Evolutionary conservation across 306 rosid species (phyloP).

Genomic region (Lathyrus oleraceus): DNA sequence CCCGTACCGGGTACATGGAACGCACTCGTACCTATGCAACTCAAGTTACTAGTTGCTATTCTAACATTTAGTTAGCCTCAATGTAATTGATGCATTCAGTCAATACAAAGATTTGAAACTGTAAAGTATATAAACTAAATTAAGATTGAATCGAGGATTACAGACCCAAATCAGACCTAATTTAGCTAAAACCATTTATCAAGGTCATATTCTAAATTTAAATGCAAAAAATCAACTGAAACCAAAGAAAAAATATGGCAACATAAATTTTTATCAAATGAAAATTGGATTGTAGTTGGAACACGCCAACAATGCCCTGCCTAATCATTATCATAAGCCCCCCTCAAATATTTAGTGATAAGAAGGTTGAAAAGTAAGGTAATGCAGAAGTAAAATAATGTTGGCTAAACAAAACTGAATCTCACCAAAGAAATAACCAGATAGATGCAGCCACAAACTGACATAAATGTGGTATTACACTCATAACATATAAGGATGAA

Average conservation of each 20-base stretch:
- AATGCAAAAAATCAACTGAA: slow-evolving; percentile 20
- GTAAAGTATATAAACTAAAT: slow-evolving; percentile 11
- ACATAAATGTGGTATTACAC: background rate
- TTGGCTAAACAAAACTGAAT: slow-evolving; percentile 5
- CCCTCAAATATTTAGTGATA: background rate
- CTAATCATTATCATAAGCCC: background rate
- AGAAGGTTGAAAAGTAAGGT: slow-evolving; percentile 17
- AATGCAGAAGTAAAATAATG: slow-evolving; percentile 12
- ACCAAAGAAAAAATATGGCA: slow-evolving; percentile 10
- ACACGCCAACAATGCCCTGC: background rate
- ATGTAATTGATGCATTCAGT: no score
- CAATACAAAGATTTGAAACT: slow-evolving; percentile 27
- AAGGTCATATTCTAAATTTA: slow-evolving; percentile 23
- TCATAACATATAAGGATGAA: background rate
- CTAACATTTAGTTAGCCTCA: no score
- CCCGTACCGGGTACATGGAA: no score
- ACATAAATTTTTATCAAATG: slow-evolving; percentile 10
- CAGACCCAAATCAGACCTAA: slow-evolving; percentile 28
- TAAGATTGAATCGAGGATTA: background rate
- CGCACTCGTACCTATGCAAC: no score
- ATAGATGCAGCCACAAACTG: slow-evolving; percentile 7
- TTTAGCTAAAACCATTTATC: slow-evolving; percentile 13
- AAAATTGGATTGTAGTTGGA: background rate
- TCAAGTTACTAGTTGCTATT: no score
- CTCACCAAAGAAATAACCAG: slow-evolving; percentile 1